These are phyloP conservation scores for Stemphylium vesicarium DNA, from an alignment of 2,329 filamentous ascomycete genomes.

Conservation along the genomic window DNA sequence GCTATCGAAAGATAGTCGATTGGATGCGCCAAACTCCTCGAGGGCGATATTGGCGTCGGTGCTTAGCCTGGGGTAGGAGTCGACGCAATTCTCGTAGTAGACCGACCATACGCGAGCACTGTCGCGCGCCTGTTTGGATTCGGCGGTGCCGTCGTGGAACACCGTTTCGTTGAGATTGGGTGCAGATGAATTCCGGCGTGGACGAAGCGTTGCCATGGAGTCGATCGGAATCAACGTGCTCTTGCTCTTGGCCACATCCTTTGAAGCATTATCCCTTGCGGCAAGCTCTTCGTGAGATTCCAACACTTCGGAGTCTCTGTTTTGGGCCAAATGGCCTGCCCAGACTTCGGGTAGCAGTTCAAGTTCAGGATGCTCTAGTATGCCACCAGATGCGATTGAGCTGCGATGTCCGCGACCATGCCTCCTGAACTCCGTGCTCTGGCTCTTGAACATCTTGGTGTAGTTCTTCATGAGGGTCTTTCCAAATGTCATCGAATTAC, in stretches of 20 bases:
- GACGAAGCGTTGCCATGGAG: constrained; percentile 35
- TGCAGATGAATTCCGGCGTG: constrained; percentile 30
- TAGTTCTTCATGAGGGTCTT: constrained; percentile 54
- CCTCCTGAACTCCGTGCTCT: constrained; percentile 47
- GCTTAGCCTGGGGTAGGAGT: constrained; percentile 35
- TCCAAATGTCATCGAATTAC: constrained; percentile 51
- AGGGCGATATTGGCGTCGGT: constrained; percentile 19
- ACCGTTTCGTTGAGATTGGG: constrained; percentile 23
- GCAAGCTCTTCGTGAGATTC: background rate
- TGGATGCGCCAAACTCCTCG: constrained; percentile 22
- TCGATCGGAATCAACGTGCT: constrained; percentile 23
- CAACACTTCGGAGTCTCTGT: background rate
- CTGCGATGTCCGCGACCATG: constrained; percentile 54
- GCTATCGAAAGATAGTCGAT: constrained; percentile 29
- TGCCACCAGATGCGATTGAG: constrained; percentile 51
- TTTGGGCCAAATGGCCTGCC: constrained; percentile 19
- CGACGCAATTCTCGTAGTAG: constrained; percentile 46
- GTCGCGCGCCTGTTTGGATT: constrained; percentile 20
- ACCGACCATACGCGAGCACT: constrained; percentile 43
- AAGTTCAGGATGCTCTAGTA: constrained; percentile 55
- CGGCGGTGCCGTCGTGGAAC: constrained; percentile 18
- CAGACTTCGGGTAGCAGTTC: constrained; percentile 53
- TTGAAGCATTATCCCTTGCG: background rate
- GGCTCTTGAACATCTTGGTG: constrained; percentile 50
- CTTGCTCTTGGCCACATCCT: constrained; percentile 12